phyloP scores from a whole-genome alignment of 495 filamentous ascomycete species.

The Penicillium coffeae region DNA sequence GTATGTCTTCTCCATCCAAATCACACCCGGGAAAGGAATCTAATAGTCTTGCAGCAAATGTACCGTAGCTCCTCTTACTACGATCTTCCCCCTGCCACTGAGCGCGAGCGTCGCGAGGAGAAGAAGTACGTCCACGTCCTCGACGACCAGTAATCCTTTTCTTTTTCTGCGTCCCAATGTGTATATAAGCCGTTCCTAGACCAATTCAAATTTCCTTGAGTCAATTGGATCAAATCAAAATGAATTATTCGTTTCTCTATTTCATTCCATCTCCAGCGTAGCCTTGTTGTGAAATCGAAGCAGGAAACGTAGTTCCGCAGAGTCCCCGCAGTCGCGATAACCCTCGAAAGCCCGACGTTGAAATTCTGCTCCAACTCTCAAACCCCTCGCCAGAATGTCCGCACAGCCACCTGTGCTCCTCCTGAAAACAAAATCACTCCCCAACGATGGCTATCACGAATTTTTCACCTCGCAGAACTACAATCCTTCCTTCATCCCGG shows the following conservation, averaged over 20 bases:
- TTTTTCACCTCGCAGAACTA: constrained; percentile 53
- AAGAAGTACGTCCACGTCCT: constrained; percentile 94
- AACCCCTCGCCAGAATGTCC: constrained; percentile 8
- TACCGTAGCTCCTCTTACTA: constrained; percentile 81
- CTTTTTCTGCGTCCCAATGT: constrained; percentile 25
- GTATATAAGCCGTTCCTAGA: constrained; percentile 42
- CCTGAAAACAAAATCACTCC: constrained; percentile 80
- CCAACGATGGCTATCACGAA: constrained; percentile 74
- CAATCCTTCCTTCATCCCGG: constrained; percentile 71
- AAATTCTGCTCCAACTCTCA: not conserved
- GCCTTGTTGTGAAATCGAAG: not conserved
- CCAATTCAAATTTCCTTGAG: constrained; percentile 37
- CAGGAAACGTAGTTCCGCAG: not conserved
- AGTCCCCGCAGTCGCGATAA: constrained; percentile 8
- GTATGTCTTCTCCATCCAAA: constrained; percentile 48
- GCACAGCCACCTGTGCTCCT: constrained; percentile 55
- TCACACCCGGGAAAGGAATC: constrained; percentile 15
- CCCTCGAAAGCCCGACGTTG: not conserved
- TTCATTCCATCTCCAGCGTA: not conserved
- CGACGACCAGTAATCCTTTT: constrained; percentile 69
- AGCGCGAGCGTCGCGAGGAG: constrained; percentile 91
- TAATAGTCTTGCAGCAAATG: constrained; percentile 57
- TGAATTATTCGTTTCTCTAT: not conserved
- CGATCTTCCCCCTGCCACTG: constrained; percentile 89
- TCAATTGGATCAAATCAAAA: constrained; percentile 10